phyloP scores from a whole-genome alignment of 768 basidiomycete species.

The Psilocybe tampanensis region DNA sequence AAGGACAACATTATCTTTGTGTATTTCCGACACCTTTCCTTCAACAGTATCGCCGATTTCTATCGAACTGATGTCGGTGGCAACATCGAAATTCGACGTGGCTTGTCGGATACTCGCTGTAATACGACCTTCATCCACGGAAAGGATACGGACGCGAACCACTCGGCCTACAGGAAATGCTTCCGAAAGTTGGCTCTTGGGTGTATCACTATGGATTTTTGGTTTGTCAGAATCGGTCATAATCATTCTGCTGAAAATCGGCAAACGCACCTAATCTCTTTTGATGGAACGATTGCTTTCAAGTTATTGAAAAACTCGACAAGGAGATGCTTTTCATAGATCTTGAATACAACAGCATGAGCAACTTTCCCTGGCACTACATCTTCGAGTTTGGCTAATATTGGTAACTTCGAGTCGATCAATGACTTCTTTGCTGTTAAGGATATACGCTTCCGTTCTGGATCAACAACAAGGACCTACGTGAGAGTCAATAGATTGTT shows the following conservation, averaged over 20 bases:
- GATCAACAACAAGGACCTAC: conserved; percentile 83
- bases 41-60: conserved; percentile 76
- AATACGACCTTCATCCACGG: conserved; percentile 64
- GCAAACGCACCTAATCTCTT: conserved; percentile 73
- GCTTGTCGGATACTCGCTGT: conserved; percentile 89
- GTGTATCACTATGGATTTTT: conserved; percentile 58
- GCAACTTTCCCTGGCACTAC: conserved; percentile 70
- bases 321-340: conserved; percentile 77
- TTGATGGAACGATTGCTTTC: conserved; percentile 77
- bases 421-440: conserved; percentile 93
- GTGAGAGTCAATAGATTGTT: background rate
- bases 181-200: conserved; percentile 53
- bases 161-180: conserved; percentile 81
- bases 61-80: conserved; percentile 68
- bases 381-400: conserved; percentile 67
- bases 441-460: conserved; percentile 76
- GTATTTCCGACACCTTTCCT: conserved; percentile 77
- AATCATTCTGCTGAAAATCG: background rate
- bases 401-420: conserved; percentile 75
- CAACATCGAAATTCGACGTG: conserved; percentile 44
- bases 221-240: conserved; percentile 5
- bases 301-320: conserved; percentile 92
- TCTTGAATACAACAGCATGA: conserved; percentile 82
- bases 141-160: conserved; percentile 79
- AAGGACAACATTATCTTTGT: conserved; percentile 82